Conservation (phyloP, 768 basidiomycete genomes). For the Mycena pura region DNA sequence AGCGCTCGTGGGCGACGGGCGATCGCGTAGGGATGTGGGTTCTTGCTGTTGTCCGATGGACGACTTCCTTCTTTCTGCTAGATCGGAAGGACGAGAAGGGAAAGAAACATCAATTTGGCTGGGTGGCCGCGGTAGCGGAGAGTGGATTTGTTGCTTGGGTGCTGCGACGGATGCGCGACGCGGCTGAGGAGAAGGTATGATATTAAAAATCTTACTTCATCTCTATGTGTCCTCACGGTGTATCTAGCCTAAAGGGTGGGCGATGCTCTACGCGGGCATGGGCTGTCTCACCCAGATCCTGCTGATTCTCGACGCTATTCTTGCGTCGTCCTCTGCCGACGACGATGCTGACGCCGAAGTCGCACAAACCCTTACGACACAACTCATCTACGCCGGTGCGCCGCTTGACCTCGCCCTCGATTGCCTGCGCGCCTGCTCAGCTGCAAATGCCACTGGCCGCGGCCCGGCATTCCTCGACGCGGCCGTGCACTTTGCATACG, state of each 20-base stretch:
- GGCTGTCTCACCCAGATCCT: slow-evolving; percentile 94
- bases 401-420: slow-evolving; percentile 88
- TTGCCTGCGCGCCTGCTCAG: slow-evolving; percentile 77
- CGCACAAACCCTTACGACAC: slow-evolving; percentile 82
- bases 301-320: slow-evolving; percentile 87
- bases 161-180: slow-evolving; percentile 84
- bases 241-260: slow-evolving; percentile 88
- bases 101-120: slow-evolving; percentile 66
- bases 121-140: slow-evolving; percentile 87
- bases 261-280: slow-evolving; percentile 91
- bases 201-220: slow-evolving; percentile 1
- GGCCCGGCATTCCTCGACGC: slow-evolving; percentile 85
- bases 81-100: slow-evolving; percentile 43
- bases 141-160: slow-evolving; percentile 91
- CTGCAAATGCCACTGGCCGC: slow-evolving; percentile 63
- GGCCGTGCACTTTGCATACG: slow-evolving; percentile 83
- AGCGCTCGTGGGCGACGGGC: slow-evolving; percentile 92
- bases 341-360: slow-evolving; percentile 56
- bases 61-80: slow-evolving; percentile 88
- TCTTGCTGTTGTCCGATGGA: slow-evolving; percentile 88
- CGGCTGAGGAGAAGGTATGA: slow-evolving; percentile 89
- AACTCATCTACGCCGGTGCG: slow-evolving; percentile 95
- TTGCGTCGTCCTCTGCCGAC: slow-evolving; percentile 30
- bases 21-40: slow-evolving; percentile 69
- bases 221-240: neutral